Percentiles rank a stretch among this genome's conserved stretches.
phyloP scores from a whole-genome alignment of 2,329 filamentous ascomycete genomes.

The Arthrobotrys sphaeroides region DNA sequence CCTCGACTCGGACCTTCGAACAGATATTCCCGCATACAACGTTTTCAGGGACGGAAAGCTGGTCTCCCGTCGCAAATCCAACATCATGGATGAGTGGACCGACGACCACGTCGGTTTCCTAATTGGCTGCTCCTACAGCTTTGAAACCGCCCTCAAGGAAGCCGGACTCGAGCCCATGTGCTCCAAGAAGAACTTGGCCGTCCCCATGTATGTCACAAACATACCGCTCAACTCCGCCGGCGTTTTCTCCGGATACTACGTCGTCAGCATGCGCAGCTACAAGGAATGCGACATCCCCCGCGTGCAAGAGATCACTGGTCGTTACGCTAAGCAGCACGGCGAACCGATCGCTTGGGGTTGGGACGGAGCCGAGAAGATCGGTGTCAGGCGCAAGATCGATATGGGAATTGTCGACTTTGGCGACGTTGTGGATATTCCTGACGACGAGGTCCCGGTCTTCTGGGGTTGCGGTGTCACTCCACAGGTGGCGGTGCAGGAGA shows the following conservation, averaged over 20 bases:
- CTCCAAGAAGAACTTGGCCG: conserved; percentile 63
- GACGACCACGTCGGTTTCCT: conserved; percentile 70
- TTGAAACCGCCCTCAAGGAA: conserved; percentile 68
- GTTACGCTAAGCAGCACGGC: conserved; percentile 69
- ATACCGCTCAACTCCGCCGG: conserved; percentile 69
- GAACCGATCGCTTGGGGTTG: conserved; percentile 74
- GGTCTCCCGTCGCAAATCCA: conserved; percentile 59
- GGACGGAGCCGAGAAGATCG: conserved; percentile 66
- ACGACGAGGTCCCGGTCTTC: conserved; percentile 67
- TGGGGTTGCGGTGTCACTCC: conserved; percentile 75
- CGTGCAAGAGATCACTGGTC: conserved; percentile 68
- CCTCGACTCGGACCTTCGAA: conserved; percentile 67
- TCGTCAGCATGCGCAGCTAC: conserved; percentile 74
- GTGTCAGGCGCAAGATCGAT: conserved; percentile 64
- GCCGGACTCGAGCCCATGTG: conserved; percentile 66
- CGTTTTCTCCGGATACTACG: conserved; percentile 68
- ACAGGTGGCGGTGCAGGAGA: conserved; percentile 71
- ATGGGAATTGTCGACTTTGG: conserved; percentile 69
- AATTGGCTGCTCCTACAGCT: conserved; percentile 72
- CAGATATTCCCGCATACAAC: conserved; percentile 69
- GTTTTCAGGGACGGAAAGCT: conserved; percentile 67
- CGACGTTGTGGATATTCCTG: conserved; percentile 63
- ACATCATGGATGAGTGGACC: conserved; percentile 68
- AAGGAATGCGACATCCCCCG: conserved; percentile 64
- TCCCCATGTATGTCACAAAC: conserved; percentile 71